Base-by-base conservation (phyloP, 1,284 basidiomycete genomes). In the Moesziomyces aphidis region DNA sequence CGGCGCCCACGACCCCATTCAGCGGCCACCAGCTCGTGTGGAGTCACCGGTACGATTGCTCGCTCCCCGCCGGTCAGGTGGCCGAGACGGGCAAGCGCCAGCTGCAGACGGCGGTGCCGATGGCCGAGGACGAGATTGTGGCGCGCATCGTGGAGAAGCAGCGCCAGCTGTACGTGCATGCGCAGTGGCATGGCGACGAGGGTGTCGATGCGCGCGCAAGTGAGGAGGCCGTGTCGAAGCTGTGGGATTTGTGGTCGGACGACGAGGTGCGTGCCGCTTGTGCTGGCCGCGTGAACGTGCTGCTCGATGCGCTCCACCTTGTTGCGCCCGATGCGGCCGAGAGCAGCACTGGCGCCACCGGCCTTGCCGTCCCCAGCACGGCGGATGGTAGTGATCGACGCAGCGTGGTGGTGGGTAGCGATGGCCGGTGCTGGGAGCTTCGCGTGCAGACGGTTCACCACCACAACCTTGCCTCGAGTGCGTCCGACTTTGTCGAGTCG, bases 181-280 rank as follows among this genome's bases (percentile, higher is more conserved):
- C 59, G 10, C 66, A 66, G 44, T 74, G 72, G 72, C 54, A 70
- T 23, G 72, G 62, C 17, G 67, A 74, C 36, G 66, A 70, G 17
- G 72, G 56, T 3, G 50, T 50, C 5, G 53, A 60, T 13, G 61
- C 39, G 1, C 43, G 51, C 9, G 22, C 61, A 5, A 65, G 65
- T 36, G 49, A 50, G 17, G 68, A 71, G 48, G 68, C 68, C 3
- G 63, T 64, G 1, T 57, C 61, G 11, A 66, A 68, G 55, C 51
- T 75, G 19, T 67, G 63, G 63, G 64, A 75, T 54, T 61, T 75
- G 5, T 75, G 73, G 73, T 60, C 44, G 28, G 63, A 70, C 42
- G 67, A 71, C 51, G 53, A 58, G 15, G 62, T 71, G 13, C 56
- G 73, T 8, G 63, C 63, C 0, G 68, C 61, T 1, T 75, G 73